Conservation (phyloP, 1,284 basidiomycete genomes). For the Fomitopsis schrenkii region DNA sequence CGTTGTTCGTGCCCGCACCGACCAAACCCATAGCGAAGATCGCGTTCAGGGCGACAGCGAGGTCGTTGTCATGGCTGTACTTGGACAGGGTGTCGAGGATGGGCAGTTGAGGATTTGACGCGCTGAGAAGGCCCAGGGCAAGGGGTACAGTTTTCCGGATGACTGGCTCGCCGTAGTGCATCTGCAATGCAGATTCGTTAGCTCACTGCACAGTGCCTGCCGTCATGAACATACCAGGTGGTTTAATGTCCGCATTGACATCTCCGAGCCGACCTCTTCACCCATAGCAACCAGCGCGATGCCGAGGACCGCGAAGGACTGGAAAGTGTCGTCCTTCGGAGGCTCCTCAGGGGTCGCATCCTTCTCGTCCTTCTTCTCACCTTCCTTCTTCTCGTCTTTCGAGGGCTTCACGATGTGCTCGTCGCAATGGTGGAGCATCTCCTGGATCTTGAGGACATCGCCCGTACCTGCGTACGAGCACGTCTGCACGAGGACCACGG, state of each 20-base stretch:
- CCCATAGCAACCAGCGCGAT: conserved; percentile 98
- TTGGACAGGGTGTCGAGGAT: conserved; percentile 99
- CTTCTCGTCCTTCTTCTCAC: conserved; percentile 38
- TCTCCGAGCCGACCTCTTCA: conserved; percentile 96
- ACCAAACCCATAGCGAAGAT: conserved; percentile 99
- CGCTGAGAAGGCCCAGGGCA: conserved; percentile 90
- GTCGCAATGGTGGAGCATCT: conserved; percentile 90
- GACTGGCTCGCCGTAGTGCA: conserved; percentile 97
- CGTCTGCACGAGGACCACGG: conserved; percentile 90
- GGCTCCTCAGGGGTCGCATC: conserved; percentile 52
- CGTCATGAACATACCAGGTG: conserved; percentile 64
- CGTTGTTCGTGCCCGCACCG: conserved; percentile 98
- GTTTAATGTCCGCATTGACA: conserved; percentile 93
- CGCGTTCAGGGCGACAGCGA: conserved; percentile 93
- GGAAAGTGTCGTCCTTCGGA: conserved; percentile 77
- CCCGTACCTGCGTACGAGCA: conserved; percentile 96
- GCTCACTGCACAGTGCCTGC: too few species aligned
- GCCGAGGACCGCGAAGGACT: conserved; percentile 92
- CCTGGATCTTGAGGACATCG: conserved; percentile 93
- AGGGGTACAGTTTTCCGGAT: conserved; percentile 95
- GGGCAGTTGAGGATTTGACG: conserved; percentile 94
- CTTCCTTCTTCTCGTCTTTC: conserved; percentile 52
- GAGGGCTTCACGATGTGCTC: conserved; percentile 77
- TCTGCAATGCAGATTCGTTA: conserved; percentile 43
- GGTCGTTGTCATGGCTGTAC: conserved; percentile 98